Evolutionary conservation across 441 rosid genomes (phyloP).

Genomic region (Rhodomyrtus psidioides): DNA sequence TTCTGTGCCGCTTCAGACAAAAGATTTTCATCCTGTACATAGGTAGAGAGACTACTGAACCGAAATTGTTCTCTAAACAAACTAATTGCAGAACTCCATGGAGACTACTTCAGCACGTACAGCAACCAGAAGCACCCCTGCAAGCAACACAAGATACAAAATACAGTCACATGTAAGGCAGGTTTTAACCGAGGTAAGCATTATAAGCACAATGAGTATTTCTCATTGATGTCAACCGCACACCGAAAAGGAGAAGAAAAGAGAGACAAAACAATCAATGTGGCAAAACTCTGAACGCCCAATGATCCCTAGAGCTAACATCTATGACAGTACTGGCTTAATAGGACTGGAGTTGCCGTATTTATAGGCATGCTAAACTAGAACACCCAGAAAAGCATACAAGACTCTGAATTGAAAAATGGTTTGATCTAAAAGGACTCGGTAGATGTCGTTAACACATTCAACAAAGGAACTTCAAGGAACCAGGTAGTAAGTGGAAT

Average conservation of each 20-base stretch:
- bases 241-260: neutral
- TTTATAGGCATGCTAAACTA: neutral
- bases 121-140: neutral
- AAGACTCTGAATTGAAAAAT: neutral
- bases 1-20: neutral
- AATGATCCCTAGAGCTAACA: neutral
- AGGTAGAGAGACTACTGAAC: neutral
- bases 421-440: neutral
- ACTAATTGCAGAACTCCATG: neutral
- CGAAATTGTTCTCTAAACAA: neutral
- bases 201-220: neutral
- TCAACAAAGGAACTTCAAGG: neutral
- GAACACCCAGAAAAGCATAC: neutral
- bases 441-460: neutral
- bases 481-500: neutral
- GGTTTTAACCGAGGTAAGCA: neutral
- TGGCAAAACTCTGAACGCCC: neutral
- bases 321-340: neutral
- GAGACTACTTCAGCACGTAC: neutral
- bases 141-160: neutral
- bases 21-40: neutral
- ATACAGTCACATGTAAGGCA: neutral
- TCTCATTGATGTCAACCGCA: neutral
- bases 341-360: neutral
- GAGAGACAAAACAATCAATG: neutral